Base-by-base conservation (phyloP, 495 filamentous ascomycete species). In the Talaromyces nanjingensis region DNA sequence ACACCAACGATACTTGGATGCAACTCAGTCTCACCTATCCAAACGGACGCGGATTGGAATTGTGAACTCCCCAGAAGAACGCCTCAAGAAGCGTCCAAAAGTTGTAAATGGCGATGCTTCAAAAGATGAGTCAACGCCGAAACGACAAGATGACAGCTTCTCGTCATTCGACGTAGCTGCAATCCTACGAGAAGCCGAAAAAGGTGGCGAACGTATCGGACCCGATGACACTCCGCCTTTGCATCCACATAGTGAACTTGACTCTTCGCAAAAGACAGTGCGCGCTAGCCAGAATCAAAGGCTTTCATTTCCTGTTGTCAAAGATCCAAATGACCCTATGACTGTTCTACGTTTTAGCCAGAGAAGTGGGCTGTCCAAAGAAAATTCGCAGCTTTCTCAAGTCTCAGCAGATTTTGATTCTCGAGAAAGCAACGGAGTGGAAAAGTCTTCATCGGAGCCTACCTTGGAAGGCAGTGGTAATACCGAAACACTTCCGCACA, bases 301-400 rank as follows among this genome's bases (percentile, higher is more conserved):
- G 31, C 79, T 91, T 24, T 78, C 77, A 16, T 96, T 91, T 67
- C 83, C 89, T 1, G 84, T 93, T 9, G 90, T 96, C 16, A 96
- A 96, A 73, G 84, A 94, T 64, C 83, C 88, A 0, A 83, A 87
- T 65, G 84, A 90, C 64, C 81, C 83, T 27, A 81, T 79, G 64
- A 91, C 89, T 2, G 74, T 81, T 6, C 63, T 86, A 39, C 82
- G 88, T 62, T 82, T 92, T 57, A 93, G 89, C 70, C 91, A 96
- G 72, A 79, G 78, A 29, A 84, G 77, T 34, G 74, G 37, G 42
- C 80, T 78, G 47, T 71, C 75, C 12, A 80, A 79, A 60, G 73
- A 75, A 55, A 64, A 64, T 16, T 69, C 69, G 4, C 71, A 78
- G 54, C 71, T 71, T 9, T 66, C 68, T 8, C 72, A 69, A 59